A percentile compares a stretch with the other conserved stretches of the same genome.
These are phyloP conservation scores for Candida sp. DNA, from an alignment of 1,139 yeast species.

Conservation along the genomic window DNA sequence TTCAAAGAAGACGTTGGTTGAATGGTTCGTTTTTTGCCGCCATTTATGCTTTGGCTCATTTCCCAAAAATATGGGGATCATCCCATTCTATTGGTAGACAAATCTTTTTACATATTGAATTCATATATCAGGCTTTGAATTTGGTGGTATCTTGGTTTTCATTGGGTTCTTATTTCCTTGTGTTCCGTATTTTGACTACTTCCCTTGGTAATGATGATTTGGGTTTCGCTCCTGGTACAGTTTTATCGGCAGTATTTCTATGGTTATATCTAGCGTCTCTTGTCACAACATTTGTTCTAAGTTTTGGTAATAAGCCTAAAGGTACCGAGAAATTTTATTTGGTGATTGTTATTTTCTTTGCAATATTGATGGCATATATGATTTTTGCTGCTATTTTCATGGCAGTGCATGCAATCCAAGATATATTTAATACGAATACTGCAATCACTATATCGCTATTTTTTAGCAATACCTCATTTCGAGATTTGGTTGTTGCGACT, in stretches of 20 bases:
- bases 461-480: conserved; percentile 39
- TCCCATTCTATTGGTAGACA: conserved; percentile 41
- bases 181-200: conserved; percentile 73
- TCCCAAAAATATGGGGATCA: conserved; percentile 41
- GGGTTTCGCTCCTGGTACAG: conserved; percentile 63
- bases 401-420: conserved; percentile 44
- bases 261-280: conserved; percentile 89
- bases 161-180: conserved; percentile 75
- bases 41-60: conserved; percentile 43
- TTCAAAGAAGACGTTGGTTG: conserved; percentile 51
- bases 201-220: conserved; percentile 54
- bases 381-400: conserved; percentile 57
- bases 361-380: conserved; percentile 88
- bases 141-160: conserved; percentile 74
- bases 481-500: conserved; percentile 49
- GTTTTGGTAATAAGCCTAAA: conserved; percentile 93
- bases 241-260: conserved; percentile 74
- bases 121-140: conserved; percentile 40
- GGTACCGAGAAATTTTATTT: conserved; percentile 85
- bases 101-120: conserved; percentile 40
- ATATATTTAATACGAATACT: conserved; percentile 26
- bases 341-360: conserved; percentile 85
- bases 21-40: conserved; percentile 52
- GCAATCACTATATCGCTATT: conserved; percentile 36
- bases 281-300: conserved; percentile 86